A percentile compares a stretch with the other conserved stretches of the same genome.
These are phyloP conservation scores for Chromera velia DNA, from an alignment of 73 alveolate species.

Conservation along the genomic window DNA sequence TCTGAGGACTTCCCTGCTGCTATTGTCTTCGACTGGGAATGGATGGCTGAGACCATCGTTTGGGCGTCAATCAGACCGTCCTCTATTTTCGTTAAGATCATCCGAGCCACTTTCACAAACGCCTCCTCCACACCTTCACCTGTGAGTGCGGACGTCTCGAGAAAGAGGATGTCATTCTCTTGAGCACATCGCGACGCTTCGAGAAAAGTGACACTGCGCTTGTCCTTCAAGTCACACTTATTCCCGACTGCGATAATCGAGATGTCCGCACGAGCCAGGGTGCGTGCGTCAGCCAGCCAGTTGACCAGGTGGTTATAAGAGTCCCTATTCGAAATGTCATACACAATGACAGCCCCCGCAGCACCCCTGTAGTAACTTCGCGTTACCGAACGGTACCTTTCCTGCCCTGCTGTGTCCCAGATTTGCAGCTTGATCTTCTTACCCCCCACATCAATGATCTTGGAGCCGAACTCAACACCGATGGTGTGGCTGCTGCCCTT, in stretches of 20 bases:
- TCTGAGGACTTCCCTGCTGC: too few relatives aligned
- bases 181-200: conserved; percentile 46
- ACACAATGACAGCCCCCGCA: conserved; percentile 52
- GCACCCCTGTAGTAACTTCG: conserved; percentile 54
- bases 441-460: conserved; percentile 47
- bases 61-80: conserved; percentile 7
- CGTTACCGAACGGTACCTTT: conserved; percentile 48
- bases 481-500: conserved; percentile 47
- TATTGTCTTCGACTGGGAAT: too few relatives aligned
- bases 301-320: conserved; percentile 43
- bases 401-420: conserved; percentile 63
- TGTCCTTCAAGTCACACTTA: conserved; percentile 38
- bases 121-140: conserved; percentile 30
- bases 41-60: not conserved
- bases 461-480: conserved; percentile 62
- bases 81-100: conserved; percentile 41
- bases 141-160: conserved; percentile 44
- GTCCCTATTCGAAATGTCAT: conserved; percentile 50
- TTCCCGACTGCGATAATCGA: conserved; percentile 45
- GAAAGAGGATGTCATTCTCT: conserved; percentile 38
- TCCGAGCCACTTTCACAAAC: conserved; percentile 9
- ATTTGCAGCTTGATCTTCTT: conserved; percentile 49
- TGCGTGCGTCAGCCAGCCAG: conserved; percentile 46
- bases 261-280: conserved; percentile 47
- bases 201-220: conserved; percentile 34